phyloP scores from a whole-genome alignment of 208 protist species.

The Trypanosoma boissoni region DNA sequence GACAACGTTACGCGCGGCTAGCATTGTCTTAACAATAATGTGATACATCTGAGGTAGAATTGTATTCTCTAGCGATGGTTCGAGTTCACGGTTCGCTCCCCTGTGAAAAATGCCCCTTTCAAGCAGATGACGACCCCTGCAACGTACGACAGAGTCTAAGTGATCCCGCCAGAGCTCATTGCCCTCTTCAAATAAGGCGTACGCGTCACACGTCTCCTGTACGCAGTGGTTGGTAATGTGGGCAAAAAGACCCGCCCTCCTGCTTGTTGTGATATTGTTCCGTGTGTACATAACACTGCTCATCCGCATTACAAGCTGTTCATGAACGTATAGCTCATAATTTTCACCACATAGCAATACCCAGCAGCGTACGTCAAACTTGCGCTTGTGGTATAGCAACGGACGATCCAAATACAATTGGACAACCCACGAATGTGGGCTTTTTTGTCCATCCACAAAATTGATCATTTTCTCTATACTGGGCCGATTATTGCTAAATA shows the following conservation, averaged over 20 bases:
- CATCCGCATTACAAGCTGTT: slow-evolving; percentile 78
- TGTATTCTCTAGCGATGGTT: slow-evolving; percentile 41
- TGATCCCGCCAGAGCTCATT: slow-evolving; percentile 82
- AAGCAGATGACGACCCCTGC: slow-evolving; percentile 45
- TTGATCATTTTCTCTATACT: slow-evolving; percentile 45
- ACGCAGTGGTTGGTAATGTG: slow-evolving; percentile 77
- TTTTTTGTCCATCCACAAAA: slow-evolving; percentile 46
- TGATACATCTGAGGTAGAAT: slow-evolving; percentile 76
- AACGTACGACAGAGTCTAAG: slow-evolving; percentile 74
- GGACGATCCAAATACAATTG: slow-evolving; percentile 63
- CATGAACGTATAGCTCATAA: slow-evolving; percentile 62
- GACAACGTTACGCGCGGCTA: slow-evolving; percentile 39
- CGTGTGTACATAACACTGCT: slow-evolving; percentile 43
- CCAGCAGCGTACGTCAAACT: slow-evolving; percentile 68
- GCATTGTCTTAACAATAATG: slow-evolving; percentile 62
- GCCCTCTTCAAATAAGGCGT: slow-evolving; percentile 42
- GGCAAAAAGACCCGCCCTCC: slow-evolving; percentile 30
- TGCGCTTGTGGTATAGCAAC: slow-evolving; percentile 55
- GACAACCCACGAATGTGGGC: slow-evolving; percentile 42
- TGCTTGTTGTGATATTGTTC: slow-evolving; percentile 29
- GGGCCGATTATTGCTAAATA: slow-evolving; percentile 49
- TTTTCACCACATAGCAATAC: slow-evolving; percentile 33
- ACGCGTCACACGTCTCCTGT: slow-evolving; percentile 29
- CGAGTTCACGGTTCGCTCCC: slow-evolving; percentile 17
- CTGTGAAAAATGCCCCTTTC: slow-evolving; percentile 28